These are phyloP conservation scores for Eutrema yunnanense DNA, from an alignment of 345 rosid species.

Conservation along the genomic window DNA sequence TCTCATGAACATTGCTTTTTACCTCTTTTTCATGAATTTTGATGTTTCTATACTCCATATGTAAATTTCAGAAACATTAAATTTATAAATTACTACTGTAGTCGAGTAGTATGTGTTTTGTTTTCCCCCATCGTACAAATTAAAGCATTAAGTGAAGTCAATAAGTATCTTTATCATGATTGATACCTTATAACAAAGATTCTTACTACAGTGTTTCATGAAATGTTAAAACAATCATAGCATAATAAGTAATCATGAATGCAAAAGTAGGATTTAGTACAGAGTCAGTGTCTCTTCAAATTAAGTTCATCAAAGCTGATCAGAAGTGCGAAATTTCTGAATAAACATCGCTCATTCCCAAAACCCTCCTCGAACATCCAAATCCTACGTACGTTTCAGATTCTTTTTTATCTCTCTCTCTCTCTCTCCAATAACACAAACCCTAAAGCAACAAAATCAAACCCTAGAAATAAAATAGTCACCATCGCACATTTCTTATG, in stretches of 20 bases:
- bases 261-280: constrained; percentile 15
- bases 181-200: neutral
- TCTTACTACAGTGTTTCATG: constrained; percentile 4
- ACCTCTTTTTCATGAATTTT: neutral
- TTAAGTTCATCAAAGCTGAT: constrained; percentile 18
- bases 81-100: neutral
- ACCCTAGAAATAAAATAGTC: constrained; percentile 25
- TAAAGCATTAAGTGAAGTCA: neutral
- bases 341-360: constrained; percentile 23
- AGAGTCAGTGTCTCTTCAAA: constrained; percentile 17
- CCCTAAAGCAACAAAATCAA: constrained; percentile 23
- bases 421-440: constrained; percentile 9
- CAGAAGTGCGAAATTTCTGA: constrained; percentile 12
- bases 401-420: neutral
- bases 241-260: constrained; percentile 13
- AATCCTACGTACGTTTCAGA: constrained; percentile 10
- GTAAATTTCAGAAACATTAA: neutral
- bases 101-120: neutral
- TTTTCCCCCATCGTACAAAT: neutral
- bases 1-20: neutral
- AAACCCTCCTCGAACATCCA: constrained; percentile 22
- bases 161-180: neutral
- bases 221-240: constrained; percentile 5
- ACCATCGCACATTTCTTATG: constrained; percentile 15
- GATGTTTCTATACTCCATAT: neutral